phyloP scores from a whole-genome alignment of 768 basidiomycete genomes.

The Phanerochaete sordida region DNA sequence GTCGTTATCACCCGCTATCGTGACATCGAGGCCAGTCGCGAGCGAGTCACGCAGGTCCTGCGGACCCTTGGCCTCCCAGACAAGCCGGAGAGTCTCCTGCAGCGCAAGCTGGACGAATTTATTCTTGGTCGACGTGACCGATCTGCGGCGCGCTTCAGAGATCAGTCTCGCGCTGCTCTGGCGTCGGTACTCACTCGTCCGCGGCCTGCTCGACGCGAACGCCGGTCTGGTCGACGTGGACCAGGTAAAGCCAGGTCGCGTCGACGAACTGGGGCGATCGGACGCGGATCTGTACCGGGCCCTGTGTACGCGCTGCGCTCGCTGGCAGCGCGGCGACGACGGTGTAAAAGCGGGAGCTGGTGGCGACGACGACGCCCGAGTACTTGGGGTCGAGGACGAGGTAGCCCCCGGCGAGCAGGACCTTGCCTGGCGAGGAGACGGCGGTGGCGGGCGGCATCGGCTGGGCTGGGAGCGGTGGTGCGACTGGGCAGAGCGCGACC shows the following conservation, averaged over 20 bases:
- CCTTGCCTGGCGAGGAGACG: slow-evolving; percentile 93
- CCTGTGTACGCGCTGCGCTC: slow-evolving; percentile 1
- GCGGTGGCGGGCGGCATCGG: slow-evolving; percentile 44
- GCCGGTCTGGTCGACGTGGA: slow-evolving; percentile 35
- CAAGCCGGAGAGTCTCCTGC: slow-evolving; percentile 70
- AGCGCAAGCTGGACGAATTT: slow-evolving; percentile 92
- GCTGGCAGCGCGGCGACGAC: slow-evolving; percentile 43
- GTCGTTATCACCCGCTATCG: slow-evolving; percentile 91
- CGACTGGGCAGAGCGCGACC: not conserved
- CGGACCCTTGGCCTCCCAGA: slow-evolving; percentile 52
- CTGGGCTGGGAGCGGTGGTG: not conserved
- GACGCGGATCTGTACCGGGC: slow-evolving; percentile 55
- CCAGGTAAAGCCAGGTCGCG: slow-evolving; percentile 72
- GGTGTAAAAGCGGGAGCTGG: slow-evolving; percentile 93
- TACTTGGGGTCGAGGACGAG: slow-evolving; percentile 89
- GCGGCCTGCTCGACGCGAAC: slow-evolving; percentile 27
- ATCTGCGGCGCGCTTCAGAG: slow-evolving; percentile 1
- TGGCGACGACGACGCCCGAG: slow-evolving; percentile 85
- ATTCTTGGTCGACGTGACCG: slow-evolving; percentile 51
- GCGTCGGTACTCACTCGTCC: slow-evolving; percentile 16
- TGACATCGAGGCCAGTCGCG: slow-evolving; percentile 62
- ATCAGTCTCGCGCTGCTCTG: not conserved
- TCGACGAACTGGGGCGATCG: slow-evolving; percentile 89
- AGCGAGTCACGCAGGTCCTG: slow-evolving; percentile 41
- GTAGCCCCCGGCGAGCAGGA: slow-evolving; percentile 93